Percentiles rank a stretch among this genome's conserved stretches.
Evolutionary conservation across 2,329 filamentous ascomycete genomes (phyloP).

Genomic region (Zalaria obscura): DNA sequence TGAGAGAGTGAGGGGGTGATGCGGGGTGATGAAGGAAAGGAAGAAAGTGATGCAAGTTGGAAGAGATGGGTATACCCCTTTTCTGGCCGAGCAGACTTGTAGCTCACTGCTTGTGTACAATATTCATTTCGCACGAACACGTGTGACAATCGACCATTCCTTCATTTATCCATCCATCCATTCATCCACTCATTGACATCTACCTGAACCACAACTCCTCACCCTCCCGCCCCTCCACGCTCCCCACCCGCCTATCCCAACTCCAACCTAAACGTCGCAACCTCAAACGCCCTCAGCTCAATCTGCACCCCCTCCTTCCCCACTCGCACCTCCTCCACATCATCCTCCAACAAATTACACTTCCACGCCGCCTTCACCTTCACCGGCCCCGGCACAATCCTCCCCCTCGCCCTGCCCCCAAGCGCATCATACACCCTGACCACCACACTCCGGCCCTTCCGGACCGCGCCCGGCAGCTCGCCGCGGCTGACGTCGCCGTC

Average conservation of each 20-base stretch:
- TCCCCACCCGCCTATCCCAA: conserved; percentile 8
- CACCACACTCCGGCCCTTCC: conserved; percentile 66
- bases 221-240: no score
- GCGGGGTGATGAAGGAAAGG: no score
- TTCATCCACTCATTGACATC: no score
- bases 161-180: no score
- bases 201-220: no score
- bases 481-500: conserved; percentile 38
- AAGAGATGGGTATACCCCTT: no score
- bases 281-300: conserved; percentile 24
- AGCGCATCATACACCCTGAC: conserved; percentile 78
- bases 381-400: conserved; percentile 49
- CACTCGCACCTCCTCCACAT: conserved; percentile 52
- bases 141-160: no score
- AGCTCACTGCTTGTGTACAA: no score
- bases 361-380: conserved; percentile 65
- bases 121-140: no score
- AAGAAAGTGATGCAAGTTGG: no score
- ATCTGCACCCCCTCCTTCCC: conserved; percentile 22
- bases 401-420: conserved; percentile 64
- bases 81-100: no score
- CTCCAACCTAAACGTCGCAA: conserved; percentile 21
- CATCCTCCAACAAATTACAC: conserved; percentile 81
- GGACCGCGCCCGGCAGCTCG: conserved; percentile 37
- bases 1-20: no score